Conservation (phyloP, 2,329 filamentous ascomycete genomes). For the Hypoxylon sp. region DNA sequence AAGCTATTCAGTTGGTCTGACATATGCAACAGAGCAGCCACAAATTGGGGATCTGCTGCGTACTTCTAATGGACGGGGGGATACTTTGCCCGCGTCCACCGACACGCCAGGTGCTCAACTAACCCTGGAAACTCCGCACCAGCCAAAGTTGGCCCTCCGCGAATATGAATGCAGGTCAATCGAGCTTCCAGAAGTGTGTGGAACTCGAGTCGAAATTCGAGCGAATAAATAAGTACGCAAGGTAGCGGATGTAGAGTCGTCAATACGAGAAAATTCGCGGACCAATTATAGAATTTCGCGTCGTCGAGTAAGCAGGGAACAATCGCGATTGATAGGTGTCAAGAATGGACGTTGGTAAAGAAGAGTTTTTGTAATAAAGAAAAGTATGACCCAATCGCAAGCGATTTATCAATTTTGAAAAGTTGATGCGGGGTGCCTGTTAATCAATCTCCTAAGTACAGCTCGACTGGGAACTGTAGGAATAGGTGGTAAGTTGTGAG, state of each 20-base stretch:
- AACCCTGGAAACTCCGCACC: constrained; percentile 49
- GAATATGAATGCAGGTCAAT: constrained; percentile 33
- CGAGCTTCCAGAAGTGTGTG: constrained; percentile 22
- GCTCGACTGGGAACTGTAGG: constrained; percentile 33
- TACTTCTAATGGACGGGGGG: constrained; percentile 45
- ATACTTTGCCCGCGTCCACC: constrained; percentile 50
- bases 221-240: constrained; percentile 9
- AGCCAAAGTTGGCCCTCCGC: constrained; percentile 40
- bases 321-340: constrained; percentile 31
- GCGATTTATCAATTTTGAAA: constrained; percentile 45
- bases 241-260: constrained; percentile 11
- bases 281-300: constrained; percentile 27
- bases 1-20: constrained; percentile 33
- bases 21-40: constrained; percentile 42
- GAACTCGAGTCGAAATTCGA: constrained; percentile 27
- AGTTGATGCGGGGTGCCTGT: constrained; percentile 51
- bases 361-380: constrained; percentile 30
- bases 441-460: constrained; percentile 40
- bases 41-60: constrained; percentile 44
- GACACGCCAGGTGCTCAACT: constrained; percentile 48
- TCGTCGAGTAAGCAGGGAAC: constrained; percentile 30
- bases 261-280: constrained; percentile 21
- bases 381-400: constrained; percentile 45
- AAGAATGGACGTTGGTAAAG: constrained; percentile 28
- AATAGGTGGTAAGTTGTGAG: constrained; percentile 20